These are phyloP conservation scores for Microbotryomycetes sp. DNA, from an alignment of 1,284 basidiomycete species.

Conservation along the genomic window DNA sequence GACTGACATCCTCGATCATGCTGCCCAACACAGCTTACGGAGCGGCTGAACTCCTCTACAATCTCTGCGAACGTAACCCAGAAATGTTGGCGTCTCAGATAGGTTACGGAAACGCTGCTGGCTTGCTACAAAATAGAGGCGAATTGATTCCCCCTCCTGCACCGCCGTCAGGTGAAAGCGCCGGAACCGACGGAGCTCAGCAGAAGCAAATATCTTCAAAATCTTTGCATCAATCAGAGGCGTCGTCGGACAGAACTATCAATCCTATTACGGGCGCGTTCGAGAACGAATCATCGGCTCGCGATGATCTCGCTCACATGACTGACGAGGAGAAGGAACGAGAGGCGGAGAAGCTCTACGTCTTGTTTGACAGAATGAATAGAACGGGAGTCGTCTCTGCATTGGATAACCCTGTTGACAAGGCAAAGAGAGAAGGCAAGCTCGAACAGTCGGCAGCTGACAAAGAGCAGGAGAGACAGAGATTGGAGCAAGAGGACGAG, in stretches of 20 bases:
- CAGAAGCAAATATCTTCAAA: neutral
- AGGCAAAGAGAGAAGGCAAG: slow-evolving; percentile 28
- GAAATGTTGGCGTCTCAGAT: slow-evolving; percentile 62
- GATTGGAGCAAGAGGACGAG: slow-evolving; percentile 61
- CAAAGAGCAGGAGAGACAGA: slow-evolving; percentile 59
- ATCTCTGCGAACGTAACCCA: slow-evolving; percentile 68
- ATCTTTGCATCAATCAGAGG: neutral
- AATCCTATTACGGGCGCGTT: slow-evolving; percentile 73
- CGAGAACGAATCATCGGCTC: slow-evolving; percentile 43
- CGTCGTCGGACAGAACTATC: slow-evolving; percentile 43
- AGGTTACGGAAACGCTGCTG: slow-evolving; percentile 88
- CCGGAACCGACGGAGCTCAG: neutral
- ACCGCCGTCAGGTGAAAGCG: neutral
- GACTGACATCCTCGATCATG: slow-evolving; percentile 67
- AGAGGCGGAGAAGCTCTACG: slow-evolving; percentile 83
- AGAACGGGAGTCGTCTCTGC: slow-evolving; percentile 49
- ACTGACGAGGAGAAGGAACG: slow-evolving; percentile 83
- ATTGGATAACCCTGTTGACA: slow-evolving; percentile 37
- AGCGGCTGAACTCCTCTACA: slow-evolving; percentile 77
- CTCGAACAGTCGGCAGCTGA: slow-evolving; percentile 36
- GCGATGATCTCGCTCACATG: slow-evolving; percentile 49
- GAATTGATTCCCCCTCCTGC: slow-evolving; percentile 52
- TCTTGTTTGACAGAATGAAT: slow-evolving; percentile 79
- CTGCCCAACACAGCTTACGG: slow-evolving; percentile 63
- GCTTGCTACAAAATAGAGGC: slow-evolving; percentile 82